Evolutionary conservation across 1,284 basidiomycete species (phyloP), one percentile per base, ranked within the genome.

Genomic region (Tausonia pullulans): DNA sequence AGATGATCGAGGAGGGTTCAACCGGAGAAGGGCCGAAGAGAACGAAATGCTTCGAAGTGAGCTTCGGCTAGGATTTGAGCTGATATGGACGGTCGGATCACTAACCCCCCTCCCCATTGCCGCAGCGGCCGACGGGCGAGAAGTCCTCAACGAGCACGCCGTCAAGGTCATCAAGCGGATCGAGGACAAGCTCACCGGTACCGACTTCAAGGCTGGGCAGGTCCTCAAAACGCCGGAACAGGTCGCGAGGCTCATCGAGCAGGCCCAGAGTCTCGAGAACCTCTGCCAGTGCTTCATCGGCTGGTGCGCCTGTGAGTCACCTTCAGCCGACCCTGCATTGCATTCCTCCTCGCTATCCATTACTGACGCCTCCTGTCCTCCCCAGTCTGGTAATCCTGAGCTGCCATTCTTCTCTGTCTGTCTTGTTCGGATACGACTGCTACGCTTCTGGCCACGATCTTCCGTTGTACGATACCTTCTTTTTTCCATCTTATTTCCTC

Each of bases 261-360:
- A 96, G 74, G 90, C 93, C 6, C 95, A 88, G 5, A 87, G 87
- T 10, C 79, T 95, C 57, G 92, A 96, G 76, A 95, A 96, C 74
- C 82, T 97, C 3, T 95, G 91, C 75, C 91, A 94, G 73, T 92
- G 90, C 71, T 98, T 96, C 79, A 90, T 92, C 68, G 93, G 93
- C 74, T 96, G 93, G 94, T 90, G 75, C 67, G 79, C 65, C 65
- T 63, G 13, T 48, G 4, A 11, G 3, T 45, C 55, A 9, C 43
- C 10, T 46, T 6, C 55, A 49, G 27, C 27, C 2, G 27, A 27
- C 27, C 27, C 27, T 27, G 27, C 27, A 27, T 27, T 27, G 27
- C 27, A 27, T 27, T 27, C 27, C 27, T 27, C 27, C 27, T 27
- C 27, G 27, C 27, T 27, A 27, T 27, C 27, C 27, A 27, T 27